Evolutionary conservation across 371 early-diverging fungal species (phyloP), one percentile per base, ranked within the genome.

Genomic region (Saksenaea vasiformis): DNA sequence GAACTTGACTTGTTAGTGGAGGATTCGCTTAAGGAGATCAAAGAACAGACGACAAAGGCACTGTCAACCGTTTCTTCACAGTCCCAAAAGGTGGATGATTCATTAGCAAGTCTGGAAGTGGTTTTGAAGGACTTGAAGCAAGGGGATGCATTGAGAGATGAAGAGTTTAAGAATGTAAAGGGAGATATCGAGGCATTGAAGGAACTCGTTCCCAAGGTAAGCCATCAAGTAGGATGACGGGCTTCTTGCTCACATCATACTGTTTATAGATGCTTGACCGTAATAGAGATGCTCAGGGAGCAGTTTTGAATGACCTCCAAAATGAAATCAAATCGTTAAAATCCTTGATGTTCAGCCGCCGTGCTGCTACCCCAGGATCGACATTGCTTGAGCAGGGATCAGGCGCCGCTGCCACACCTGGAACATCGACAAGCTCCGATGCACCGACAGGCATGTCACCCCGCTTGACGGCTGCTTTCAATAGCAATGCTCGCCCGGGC

Each of bases 251-350:
- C n/a, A 38, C 24, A 22, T 53, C 13, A n/a, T 31, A 31, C 31
- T 44, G 59, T 17, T 57, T 44, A 54, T 70, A 92, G 92, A 67
- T 91, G 64, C 71, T 93, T 70, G 90, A 92, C 38, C 89, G 90
- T 70, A 80, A 84, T 57, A 91, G 90, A 64, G 87, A 91, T 59
- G 79, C 89, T 27, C 91, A 92, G 68, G 74, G 77, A 15, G 80
- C 85, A 17, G 84, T 91, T 11, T 68, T 94, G 70, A 72, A 79
- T n/a, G 95, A 96, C 41, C 81, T 98, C 19, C 97, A 98, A 77
- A 83, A 85, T 19, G 98, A 98, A 74, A 86, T 98, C 77, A 95
- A 94, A 70, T 92, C 93, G 13, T 84, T 97, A 51, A 94, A 96
- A 70, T 90, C 89, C 62, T 82, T 97, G 60, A 70, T 97, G 55